Conservation (phyloP, 2,329 filamentous ascomycete species). For the Gyromitra esculenta region DNA sequence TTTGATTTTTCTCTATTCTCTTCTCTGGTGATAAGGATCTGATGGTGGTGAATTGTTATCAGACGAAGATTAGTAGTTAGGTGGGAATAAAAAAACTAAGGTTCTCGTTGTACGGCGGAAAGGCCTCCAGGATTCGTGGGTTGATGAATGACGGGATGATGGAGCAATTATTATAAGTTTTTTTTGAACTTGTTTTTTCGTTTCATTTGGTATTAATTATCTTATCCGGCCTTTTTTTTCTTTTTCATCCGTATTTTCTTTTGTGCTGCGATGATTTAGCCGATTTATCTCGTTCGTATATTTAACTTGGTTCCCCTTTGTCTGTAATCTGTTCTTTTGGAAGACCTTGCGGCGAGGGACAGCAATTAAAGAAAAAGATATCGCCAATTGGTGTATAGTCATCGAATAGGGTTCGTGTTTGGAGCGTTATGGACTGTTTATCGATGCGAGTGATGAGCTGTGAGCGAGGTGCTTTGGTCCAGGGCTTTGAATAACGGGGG, state of each 20-base stretch:
- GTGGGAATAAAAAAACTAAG: constrained; percentile 45
- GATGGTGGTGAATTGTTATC: constrained; percentile 18
- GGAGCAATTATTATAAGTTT: constrained; percentile 39
- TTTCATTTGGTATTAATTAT: constrained; percentile 34
- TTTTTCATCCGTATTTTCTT: constrained; percentile 8
- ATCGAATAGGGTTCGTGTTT: not conserved
- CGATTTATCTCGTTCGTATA: constrained; percentile 22
- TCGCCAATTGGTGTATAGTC: constrained; percentile 1
- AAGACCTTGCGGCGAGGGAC: not conserved
- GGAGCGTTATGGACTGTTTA: not conserved
- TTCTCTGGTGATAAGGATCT: constrained; percentile 39
- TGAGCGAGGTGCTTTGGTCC: constrained; percentile 14
- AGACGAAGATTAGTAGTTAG: constrained; percentile 43
- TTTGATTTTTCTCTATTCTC: constrained; percentile 30
- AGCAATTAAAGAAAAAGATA: constrained; percentile 35
- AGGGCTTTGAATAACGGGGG: not conserved
- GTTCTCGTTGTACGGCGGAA: constrained; percentile 36
- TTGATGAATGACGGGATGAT: constrained; percentile 23
- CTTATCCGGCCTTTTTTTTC: constrained; percentile 9
- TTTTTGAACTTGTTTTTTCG: constrained; percentile 45
- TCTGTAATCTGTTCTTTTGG: constrained; percentile 36
- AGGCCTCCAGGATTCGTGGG: constrained; percentile 21
- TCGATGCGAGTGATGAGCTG: constrained; percentile 37
- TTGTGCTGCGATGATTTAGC: constrained; percentile 21
- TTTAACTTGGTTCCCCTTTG: constrained; percentile 32